These are phyloP conservation scores for Tolypocladium paradoxum DNA, from an alignment of 2,329 filamentous ascomycete species.

Conservation along the genomic window DNA sequence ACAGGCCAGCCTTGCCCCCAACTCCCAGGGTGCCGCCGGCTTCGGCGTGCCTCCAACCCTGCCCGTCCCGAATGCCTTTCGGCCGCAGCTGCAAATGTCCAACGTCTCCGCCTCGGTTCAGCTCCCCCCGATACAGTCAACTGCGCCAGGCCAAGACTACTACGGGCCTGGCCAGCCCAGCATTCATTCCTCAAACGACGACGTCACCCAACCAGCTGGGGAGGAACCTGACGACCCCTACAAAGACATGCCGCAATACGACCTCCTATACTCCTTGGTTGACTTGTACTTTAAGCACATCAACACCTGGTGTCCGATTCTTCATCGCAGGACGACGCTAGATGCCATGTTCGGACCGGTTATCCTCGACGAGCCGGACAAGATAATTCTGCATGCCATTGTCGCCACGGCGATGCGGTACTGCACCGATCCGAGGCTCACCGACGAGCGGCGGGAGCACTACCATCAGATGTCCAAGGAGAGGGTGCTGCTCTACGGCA, in stretches of 20 bases:
- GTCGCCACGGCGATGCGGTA: conserved; percentile 81
- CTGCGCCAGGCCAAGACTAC: conserved; percentile 36
- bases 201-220: conserved; percentile 31
- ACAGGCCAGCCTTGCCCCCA: conserved; percentile 35
- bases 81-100: conserved; percentile 29
- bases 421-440: conserved; percentile 66
- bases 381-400: conserved; percentile 76
- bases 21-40: conserved; percentile 34
- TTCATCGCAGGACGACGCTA: conserved; percentile 75
- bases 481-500: conserved; percentile 74
- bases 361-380: conserved; percentile 68
- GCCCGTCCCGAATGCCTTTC: conserved; percentile 38
- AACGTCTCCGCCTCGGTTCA: conserved; percentile 28
- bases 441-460: conserved; percentile 57
- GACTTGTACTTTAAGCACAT: conserved; percentile 73
- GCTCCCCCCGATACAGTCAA: conserved; percentile 24
- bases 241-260: conserved; percentile 63
- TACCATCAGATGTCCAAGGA: conserved; percentile 78
- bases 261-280: conserved; percentile 60
- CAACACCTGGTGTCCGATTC: conserved; percentile 78
- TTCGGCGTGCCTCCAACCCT: conserved; percentile 37
- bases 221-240: conserved; percentile 26
- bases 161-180: conserved; percentile 32
- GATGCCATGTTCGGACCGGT: conserved; percentile 72
- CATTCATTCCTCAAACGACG: conserved; percentile 42